Evolutionary conservation across 371 early-diverging fungal genomes (phyloP).

Genomic region (Phascolomyces articulosus): DNA sequence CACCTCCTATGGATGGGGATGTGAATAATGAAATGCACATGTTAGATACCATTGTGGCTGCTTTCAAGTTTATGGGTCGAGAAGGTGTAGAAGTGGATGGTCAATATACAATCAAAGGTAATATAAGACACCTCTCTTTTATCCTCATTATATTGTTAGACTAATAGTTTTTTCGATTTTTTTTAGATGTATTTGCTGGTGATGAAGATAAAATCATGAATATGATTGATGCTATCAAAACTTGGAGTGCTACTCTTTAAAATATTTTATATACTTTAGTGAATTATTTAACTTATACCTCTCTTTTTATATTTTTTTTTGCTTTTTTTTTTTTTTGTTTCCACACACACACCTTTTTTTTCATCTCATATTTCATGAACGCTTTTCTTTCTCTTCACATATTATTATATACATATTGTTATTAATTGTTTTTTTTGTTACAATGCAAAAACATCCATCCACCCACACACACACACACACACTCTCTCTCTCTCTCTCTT

Average conservation of each 20-base stretch:
- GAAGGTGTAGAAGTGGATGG: slow-evolving; percentile 61
- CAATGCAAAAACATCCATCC: neutral
- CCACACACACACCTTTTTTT: no score
- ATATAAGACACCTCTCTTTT: no score
- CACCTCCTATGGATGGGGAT: slow-evolving; percentile 21
- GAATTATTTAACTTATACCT: neutral
- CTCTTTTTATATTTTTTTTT: neutral
- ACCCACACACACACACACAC: neutral
- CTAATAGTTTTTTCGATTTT: neutral
- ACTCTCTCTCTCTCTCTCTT: neutral
- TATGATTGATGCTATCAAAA: slow-evolving; percentile 48
- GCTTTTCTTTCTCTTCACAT: no score
- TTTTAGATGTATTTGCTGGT: slow-evolving; percentile 52
- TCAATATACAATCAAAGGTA: slow-evolving; percentile 46
- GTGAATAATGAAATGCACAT: slow-evolving; percentile 43
- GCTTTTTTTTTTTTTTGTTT: no score
- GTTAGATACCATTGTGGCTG: slow-evolving; percentile 63
- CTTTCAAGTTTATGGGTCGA: slow-evolving; percentile 67
- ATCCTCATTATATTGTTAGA: neutral
- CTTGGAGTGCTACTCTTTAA: slow-evolving; percentile 18
- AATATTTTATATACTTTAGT: neutral
- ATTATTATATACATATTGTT: no score
- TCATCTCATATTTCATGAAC: no score
- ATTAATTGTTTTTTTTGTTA: neutral
- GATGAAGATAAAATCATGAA: slow-evolving; percentile 49